Evolutionary conservation across 768 basidiomycete genomes (phyloP).

Genomic region (Boletus huronensis): DNA sequence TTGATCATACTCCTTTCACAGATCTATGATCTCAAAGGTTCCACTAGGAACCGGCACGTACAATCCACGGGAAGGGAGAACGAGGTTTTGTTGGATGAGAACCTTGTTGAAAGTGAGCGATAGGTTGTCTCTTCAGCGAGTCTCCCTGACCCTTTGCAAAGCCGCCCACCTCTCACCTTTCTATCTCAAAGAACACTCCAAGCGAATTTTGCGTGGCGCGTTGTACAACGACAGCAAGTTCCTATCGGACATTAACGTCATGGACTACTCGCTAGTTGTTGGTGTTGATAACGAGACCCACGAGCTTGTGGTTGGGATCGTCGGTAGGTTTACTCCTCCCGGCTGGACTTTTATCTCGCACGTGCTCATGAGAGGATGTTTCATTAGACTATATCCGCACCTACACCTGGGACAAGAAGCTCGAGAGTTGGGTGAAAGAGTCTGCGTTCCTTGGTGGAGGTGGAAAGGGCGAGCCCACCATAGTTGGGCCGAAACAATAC

Average conservation of each 20-base stretch:
- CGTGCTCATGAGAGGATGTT: constrained; percentile 4
- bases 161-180: constrained; percentile 86
- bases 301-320: constrained; percentile 94
- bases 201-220: constrained; percentile 86
- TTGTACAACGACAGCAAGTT: constrained; percentile 96
- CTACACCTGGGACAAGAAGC: constrained; percentile 97
- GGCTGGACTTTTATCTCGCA: background rate
- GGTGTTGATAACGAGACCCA: constrained; percentile 88
- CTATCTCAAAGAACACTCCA: constrained; percentile 95
- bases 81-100: constrained; percentile 94
- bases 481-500: constrained; percentile 95
- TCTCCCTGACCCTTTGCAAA: constrained; percentile 30
- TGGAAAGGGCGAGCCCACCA: constrained; percentile 88
- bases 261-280: constrained; percentile 96
- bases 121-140: background rate
- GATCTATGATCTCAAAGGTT: constrained; percentile 98
- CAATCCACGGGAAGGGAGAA: constrained; percentile 87
- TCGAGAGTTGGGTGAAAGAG: constrained; percentile 99
- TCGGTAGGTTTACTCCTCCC: constrained; percentile 57
- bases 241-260: constrained; percentile 89
- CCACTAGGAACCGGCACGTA: constrained; percentile 89
- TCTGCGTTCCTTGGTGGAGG: constrained; percentile 82
- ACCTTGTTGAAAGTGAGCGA: constrained; percentile 79
- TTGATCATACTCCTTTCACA: constrained; percentile 28
- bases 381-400: constrained; percentile 85